Evolutionary conservation across 148 eudicot species (phyloP).

Genomic region (Camellia granthamiana): DNA sequence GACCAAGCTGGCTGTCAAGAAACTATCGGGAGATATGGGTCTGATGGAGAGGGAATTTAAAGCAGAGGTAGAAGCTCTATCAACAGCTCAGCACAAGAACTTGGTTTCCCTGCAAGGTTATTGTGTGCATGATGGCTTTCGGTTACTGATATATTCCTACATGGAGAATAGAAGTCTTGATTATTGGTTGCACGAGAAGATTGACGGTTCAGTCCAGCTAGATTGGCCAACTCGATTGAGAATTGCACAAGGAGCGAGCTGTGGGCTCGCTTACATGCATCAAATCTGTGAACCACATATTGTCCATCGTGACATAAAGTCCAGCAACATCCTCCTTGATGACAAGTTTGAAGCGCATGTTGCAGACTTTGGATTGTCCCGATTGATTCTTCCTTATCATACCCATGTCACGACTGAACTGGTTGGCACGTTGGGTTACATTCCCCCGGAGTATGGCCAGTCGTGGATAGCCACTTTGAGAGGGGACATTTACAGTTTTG

Average conservation of each 20-base stretch:
- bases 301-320: constrained; percentile 90
- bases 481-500: constrained; percentile 92
- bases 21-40: constrained; percentile 90
- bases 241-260: constrained; percentile 69
- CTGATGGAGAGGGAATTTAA: constrained; percentile 86
- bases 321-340: constrained; percentile 90
- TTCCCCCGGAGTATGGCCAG: constrained; percentile 93
- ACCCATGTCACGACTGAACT: constrained; percentile 94
- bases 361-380: constrained; percentile 89
- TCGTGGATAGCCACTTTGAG: constrained; percentile 88
- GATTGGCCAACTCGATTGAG: constrained; percentile 77
- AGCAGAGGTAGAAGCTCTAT: constrained; percentile 87
- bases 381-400: constrained; percentile 69
- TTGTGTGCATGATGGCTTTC: constrained; percentile 69
- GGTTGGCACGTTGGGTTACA: constrained; percentile 91
- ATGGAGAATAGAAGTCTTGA: constrained; percentile 97
- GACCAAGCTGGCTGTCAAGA: constrained; percentile 75
- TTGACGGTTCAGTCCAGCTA: constrained; percentile 64
- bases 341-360: constrained; percentile 80
- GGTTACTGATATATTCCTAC: constrained; percentile 75
- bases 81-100: constrained; percentile 78
- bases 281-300: constrained; percentile 85
- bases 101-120: constrained; percentile 84
- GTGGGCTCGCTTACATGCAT: constrained; percentile 92
- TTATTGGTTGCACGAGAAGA: constrained; percentile 88